phyloP scores from a whole-genome alignment of 495 filamentous ascomycete species.

The Bathelium albidoporum region DNA sequence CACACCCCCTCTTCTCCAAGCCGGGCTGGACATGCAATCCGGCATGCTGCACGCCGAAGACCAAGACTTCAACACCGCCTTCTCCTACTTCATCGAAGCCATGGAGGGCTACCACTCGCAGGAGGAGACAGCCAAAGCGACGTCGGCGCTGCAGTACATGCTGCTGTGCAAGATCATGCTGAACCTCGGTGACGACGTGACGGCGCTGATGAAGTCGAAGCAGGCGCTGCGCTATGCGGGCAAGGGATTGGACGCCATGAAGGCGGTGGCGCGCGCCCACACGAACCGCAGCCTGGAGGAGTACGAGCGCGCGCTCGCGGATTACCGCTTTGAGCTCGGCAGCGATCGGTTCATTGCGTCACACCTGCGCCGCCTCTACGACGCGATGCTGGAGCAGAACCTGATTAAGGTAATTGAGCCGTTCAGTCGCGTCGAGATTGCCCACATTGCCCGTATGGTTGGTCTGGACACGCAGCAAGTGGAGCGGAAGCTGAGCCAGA shows the following conservation, averaged over 20 bases:
- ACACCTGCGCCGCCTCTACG: constrained; percentile 87
- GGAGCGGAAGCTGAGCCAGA: constrained; percentile 93
- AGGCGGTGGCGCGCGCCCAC: constrained; percentile 91
- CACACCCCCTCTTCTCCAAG: constrained; percentile 88
- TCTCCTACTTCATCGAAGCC: constrained; percentile 97
- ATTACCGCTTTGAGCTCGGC: constrained; percentile 84
- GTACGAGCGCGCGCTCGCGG: constrained; percentile 82
- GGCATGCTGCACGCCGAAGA: constrained; percentile 98
- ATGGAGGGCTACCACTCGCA: constrained; percentile 92
- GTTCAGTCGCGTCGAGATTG: constrained; percentile 92
- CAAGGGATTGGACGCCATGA: constrained; percentile 93
- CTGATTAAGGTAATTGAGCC: constrained; percentile 98
- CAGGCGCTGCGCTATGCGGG: constrained; percentile 93
- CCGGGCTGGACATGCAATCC: constrained; percentile 95
- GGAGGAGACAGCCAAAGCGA: constrained; percentile 75
- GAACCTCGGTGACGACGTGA: constrained; percentile 92
- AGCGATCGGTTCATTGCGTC: constrained; percentile 90
- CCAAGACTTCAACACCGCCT: constrained; percentile 96
- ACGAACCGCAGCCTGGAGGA: constrained; percentile 89
- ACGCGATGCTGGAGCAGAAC: constrained; percentile 98
- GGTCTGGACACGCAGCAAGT: constrained; percentile 93
- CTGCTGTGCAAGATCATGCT: constrained; percentile 99
- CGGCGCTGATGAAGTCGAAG: constrained; percentile 82
- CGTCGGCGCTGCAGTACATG: constrained; percentile 96
- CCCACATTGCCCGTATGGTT: constrained; percentile 92